A percentile compares a stretch with the other conserved stretches of the same genome.
Conservation (phyloP, 768 basidiomycete genomes). For the Russula olivacea region DNA sequence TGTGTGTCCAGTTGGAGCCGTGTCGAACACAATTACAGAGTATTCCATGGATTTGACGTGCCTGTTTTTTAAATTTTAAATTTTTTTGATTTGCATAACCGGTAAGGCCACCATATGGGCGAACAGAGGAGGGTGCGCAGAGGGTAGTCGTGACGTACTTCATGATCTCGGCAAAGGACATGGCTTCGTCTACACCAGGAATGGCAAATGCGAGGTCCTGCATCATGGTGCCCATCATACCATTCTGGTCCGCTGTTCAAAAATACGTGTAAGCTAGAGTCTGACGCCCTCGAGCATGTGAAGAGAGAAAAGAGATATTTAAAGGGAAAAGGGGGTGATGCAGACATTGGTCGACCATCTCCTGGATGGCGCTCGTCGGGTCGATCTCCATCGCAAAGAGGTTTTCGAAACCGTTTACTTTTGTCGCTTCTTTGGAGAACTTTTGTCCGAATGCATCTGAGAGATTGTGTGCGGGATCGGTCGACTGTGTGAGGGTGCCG, state of each 20-base stretch:
- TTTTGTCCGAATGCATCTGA: slow-evolving; percentile 99
- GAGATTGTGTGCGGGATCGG: slow-evolving; percentile 98
- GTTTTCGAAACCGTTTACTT: slow-evolving; percentile 96
- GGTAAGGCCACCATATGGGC: too few relatives aligned
- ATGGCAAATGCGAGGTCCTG: slow-evolving; percentile 99
- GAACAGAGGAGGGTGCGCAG: neutral
- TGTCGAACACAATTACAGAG: slow-evolving; percentile 99
- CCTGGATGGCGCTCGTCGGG: slow-evolving; percentile 94
- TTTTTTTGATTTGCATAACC: too few relatives aligned
- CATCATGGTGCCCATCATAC: slow-evolving; percentile 99
- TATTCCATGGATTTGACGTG: slow-evolving; percentile 99
- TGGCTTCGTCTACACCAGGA: slow-evolving; percentile 98
- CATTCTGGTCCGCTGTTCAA: slow-evolving; percentile 68
- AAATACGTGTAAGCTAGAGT: neutral
- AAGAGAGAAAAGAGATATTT: neutral
- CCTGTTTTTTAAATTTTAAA: slow-evolving; percentile 37
- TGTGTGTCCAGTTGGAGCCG: slow-evolving; percentile 97
- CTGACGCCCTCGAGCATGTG: too few relatives aligned
- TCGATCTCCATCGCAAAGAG: slow-evolving; percentile 99
- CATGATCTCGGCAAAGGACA: slow-evolving; percentile 99
- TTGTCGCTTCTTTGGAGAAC: slow-evolving; percentile 97
- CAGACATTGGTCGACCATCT: slow-evolving; percentile 97
- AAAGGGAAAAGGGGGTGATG: slow-evolving; percentile 2
- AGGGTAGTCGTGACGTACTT: slow-evolving; percentile 51
- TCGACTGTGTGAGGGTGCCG: slow-evolving; percentile 53